Conservation (phyloP, 2,329 filamentous ascomycete genomes). For the Xylariaceae sp. region DNA sequence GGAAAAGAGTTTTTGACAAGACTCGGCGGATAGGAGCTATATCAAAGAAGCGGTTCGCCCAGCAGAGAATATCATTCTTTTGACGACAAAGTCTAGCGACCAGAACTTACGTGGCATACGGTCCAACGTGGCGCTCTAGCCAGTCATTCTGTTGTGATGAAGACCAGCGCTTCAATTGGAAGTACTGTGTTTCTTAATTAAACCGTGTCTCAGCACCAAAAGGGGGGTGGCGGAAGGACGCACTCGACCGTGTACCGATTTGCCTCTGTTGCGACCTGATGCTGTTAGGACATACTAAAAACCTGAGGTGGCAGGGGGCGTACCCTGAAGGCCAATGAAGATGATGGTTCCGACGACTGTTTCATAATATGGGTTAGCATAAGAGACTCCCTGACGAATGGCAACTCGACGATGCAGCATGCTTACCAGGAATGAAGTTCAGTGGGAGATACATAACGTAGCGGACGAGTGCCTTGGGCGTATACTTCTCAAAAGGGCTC, state of each 20-base stretch:
- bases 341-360: slow-evolving; percentile 72
- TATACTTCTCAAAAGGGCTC: slow-evolving; percentile 54
- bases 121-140: slow-evolving; percentile 65
- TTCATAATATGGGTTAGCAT: slow-evolving; percentile 2
- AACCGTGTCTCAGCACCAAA: slow-evolving; percentile 34
- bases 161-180: slow-evolving; percentile 85
- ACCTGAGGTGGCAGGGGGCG: not conserved
- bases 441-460: slow-evolving; percentile 85
- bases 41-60: not conserved
- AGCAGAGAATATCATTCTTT: not conserved
- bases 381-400: not conserved
- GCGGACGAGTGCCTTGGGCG: slow-evolving; percentile 62
- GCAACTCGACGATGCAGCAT: not conserved
- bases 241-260: slow-evolving; percentile 51
- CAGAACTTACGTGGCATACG: slow-evolving; percentile 71
- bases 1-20: slow-evolving; percentile 1
- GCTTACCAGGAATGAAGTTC: slow-evolving; percentile 76
- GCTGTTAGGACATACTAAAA: slow-evolving; percentile 9
- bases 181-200: slow-evolving; percentile 63
- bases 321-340: slow-evolving; percentile 74
- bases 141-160: slow-evolving; percentile 61
- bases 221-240: slow-evolving; percentile 21
- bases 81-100: not conserved
- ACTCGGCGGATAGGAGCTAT: not conserved
- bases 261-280: slow-evolving; percentile 45